Conservation (phyloP, 305 asterid species). For the Striga hermonthica region DNA sequence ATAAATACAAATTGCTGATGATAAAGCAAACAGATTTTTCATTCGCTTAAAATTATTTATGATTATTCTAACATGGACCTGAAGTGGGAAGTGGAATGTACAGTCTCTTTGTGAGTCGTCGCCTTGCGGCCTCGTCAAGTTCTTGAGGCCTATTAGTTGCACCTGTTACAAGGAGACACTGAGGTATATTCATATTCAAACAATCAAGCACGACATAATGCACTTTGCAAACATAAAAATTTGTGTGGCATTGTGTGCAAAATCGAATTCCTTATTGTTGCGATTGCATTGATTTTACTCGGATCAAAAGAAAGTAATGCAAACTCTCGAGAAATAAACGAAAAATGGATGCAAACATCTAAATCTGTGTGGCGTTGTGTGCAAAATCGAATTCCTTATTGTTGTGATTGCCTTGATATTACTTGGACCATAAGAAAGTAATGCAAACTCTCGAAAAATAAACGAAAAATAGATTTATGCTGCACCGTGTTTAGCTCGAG, state of each 20-base stretch:
- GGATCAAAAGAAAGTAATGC: neutral
- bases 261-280: neutral
- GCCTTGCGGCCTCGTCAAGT: conserved; percentile 97
- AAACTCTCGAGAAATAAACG: neutral
- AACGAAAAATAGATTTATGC: neutral
- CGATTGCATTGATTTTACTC: neutral
- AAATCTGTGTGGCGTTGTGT: neutral
- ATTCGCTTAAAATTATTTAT: neutral
- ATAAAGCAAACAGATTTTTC: conserved; percentile 20
- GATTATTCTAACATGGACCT: conserved; percentile 46
- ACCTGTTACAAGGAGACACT: conserved; percentile 47
- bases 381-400: neutral
- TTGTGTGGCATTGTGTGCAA: conserved; percentile 1
- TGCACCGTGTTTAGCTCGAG: conserved; percentile 22
- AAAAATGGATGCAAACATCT: neutral
- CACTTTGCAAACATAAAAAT: neutral
- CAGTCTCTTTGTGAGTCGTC: conserved; percentile 92
- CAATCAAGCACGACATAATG: conserved; percentile 9
- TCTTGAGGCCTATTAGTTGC: conserved; percentile 99
- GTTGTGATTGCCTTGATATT: too few relatives aligned
- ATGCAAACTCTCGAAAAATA: neutral
- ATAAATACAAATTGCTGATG: conserved; percentile 28
- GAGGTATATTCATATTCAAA: conserved; percentile 5
- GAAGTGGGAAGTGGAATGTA: conserved; percentile 95
- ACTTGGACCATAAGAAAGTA: too few relatives aligned